Base-by-base conservation (phyloP, 2,329 filamentous ascomycete genomes). In the Onygenales sp. region DNA sequence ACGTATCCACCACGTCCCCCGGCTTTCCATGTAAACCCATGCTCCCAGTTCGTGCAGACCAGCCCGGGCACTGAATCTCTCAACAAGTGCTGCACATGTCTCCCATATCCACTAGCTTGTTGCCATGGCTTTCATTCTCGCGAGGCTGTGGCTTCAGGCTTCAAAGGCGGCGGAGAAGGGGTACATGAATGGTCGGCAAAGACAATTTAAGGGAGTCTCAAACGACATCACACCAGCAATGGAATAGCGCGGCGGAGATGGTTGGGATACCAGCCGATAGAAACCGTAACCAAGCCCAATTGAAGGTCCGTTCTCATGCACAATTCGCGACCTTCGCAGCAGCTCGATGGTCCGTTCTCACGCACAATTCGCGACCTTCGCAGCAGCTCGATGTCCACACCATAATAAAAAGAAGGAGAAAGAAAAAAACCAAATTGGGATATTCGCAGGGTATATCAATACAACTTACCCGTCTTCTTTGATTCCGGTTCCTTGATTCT, bases 391-490 rank as follows among this genome's bases (percentile, higher is more conserved):
- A 41, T 41, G 46, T 39, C n/a, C 44, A 31, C 17, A 39, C 35
- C 17, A 14, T 17, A 21, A 49, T 21, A 49, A 31, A 3, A 14
- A 27, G 13, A 14, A 39, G 11, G 43, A 10, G 17, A 45, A 8
- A 46, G 17, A 13, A 45, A 33, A 52, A 43, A 27, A 8, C 9
- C 2, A 47, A 33, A 13, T 31, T 4, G 17, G 6, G 21, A 49
- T 49, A 49, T 39, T 52, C 39, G 43, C 31, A 43, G 43, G 13
- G 11, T 32, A 52, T 39, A 21, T 13, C 44, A 13, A 33, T 50
- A 53, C 60, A 61, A 83, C 89, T 91, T 84, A 94, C 89, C 89
- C 89, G 68, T 94, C 89, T 81, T 94, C 89, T 72, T 94, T 94
- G 54, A 91, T 87, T 48, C 71, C 72, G 27, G 71, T 74, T 45